Evolutionary conservation across 1,284 basidiomycete genomes (phyloP).

Genomic region (Sanghuangporus weigelae): DNA sequence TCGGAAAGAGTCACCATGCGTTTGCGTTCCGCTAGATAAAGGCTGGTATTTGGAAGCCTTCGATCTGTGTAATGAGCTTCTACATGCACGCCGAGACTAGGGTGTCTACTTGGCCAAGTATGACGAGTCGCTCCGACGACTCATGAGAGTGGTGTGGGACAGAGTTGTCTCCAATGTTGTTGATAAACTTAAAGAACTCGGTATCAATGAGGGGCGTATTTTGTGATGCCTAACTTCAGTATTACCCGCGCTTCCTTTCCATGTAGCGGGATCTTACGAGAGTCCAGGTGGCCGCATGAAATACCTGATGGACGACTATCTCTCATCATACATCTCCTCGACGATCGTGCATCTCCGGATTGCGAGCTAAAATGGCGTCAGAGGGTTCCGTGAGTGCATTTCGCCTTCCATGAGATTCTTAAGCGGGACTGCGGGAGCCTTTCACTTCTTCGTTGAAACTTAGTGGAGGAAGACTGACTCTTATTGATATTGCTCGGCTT

Average conservation of each 20-base stretch:
- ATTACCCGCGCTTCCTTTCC: slow-evolving; percentile 34
- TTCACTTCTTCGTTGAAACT: not conserved
- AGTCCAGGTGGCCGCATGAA: not conserved
- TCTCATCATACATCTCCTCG: slow-evolving; percentile 33
- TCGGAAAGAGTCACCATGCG: not conserved
- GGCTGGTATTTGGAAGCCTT: not conserved
- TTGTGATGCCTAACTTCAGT: slow-evolving; percentile 41
- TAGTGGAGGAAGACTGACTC: slow-evolving; percentile 6
- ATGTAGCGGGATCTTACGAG: slow-evolving; percentile 19
- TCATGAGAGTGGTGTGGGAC: slow-evolving; percentile 31
- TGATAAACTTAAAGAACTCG: slow-evolving; percentile 20
- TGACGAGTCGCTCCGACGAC: slow-evolving; percentile 14
- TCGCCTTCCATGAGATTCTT: not conserved
- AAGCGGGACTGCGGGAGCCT: not conserved
- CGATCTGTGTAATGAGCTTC: not conserved
- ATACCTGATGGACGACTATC: slow-evolving; percentile 26
- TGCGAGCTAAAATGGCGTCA: not conserved
- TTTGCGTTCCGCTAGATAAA: not conserved
- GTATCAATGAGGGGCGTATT: slow-evolving; percentile 25
- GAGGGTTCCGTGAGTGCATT: not conserved
- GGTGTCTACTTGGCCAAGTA: slow-evolving; percentile 6
- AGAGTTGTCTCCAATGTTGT: slow-evolving; percentile 29
- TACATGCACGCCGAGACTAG: not conserved
- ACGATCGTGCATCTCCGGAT: not conserved
- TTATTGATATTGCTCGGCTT: slow-evolving; percentile 26